phyloP scores from a whole-genome alignment of 2,329 filamentous ascomycete genomes.

The Colletotrichum theobromicola region DNA sequence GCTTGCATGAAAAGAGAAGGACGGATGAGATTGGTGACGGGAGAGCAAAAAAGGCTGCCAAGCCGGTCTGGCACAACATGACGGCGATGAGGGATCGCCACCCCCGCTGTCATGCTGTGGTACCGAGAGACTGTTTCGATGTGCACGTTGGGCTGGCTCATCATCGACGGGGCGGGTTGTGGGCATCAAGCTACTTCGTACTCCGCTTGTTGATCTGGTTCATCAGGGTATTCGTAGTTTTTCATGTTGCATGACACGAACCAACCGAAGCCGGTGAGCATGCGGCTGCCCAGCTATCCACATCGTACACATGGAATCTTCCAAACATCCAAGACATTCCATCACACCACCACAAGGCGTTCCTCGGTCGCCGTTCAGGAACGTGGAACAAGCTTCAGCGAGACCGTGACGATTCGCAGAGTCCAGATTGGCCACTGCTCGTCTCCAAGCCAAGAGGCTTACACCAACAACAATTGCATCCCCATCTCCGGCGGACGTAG shows the following conservation, averaged over 20 bases:
- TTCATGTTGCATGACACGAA: not conserved
- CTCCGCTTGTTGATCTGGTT: not conserved
- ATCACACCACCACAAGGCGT: not conserved
- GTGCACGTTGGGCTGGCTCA: not conserved
- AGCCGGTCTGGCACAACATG: not conserved
- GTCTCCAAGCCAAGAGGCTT: not conserved
- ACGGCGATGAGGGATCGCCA: not conserved
- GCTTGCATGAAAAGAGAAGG: constrained; percentile 9
- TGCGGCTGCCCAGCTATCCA: not conserved
- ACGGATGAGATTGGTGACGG: not conserved
- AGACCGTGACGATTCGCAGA: constrained; percentile 7
- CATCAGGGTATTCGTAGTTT: not conserved
- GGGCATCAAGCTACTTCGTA: not conserved
- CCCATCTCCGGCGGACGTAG: not conserved
- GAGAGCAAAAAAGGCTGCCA: not conserved
- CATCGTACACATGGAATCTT: not conserved
- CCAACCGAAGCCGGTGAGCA: not conserved
- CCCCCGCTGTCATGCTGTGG: not conserved
- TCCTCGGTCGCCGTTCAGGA: not conserved
- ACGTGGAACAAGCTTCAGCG: not conserved
- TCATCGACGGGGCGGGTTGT: not conserved
- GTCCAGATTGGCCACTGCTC: not conserved
- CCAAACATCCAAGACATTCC: not conserved
- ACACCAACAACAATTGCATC: not conserved
- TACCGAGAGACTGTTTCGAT: not conserved